Evolutionary conservation across 495 filamentous ascomycete genomes (phyloP).

Genomic region (Hypoxylon fragiforme): DNA sequence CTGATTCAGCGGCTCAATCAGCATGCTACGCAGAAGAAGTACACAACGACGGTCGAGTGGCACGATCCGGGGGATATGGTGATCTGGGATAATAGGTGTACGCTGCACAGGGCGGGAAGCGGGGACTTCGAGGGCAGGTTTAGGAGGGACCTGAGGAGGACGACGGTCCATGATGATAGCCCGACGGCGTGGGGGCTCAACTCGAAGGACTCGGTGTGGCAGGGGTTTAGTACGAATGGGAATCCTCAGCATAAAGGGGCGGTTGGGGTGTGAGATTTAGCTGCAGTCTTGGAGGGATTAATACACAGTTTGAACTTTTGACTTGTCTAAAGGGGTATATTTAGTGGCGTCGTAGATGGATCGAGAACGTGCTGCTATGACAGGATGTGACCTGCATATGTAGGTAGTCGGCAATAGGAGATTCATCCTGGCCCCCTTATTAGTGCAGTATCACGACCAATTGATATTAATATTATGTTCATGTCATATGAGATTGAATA

Average conservation of each 20-base stretch:
- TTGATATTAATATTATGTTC: no score
- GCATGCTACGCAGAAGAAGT: conserved; percentile 55
- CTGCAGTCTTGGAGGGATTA: neutral
- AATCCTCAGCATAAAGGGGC: conserved; percentile 23
- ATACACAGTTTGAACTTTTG: neutral
- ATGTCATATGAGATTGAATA: no score
- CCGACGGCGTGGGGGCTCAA: conserved; percentile 53
- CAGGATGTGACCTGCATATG: no score
- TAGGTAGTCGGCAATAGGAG: no score
- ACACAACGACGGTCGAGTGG: conserved; percentile 54
- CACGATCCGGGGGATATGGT: conserved; percentile 53
- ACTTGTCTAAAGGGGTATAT: no score
- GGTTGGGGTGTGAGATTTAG: conserved; percentile 11
- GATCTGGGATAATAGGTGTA: conserved; percentile 63
- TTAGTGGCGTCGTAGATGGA: no score
- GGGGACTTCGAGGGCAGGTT: conserved; percentile 56
- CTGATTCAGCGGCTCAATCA: conserved; percentile 50
- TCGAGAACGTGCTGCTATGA: no score
- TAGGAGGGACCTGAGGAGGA: conserved; percentile 56
- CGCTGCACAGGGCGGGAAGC: conserved; percentile 57
- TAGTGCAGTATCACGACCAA: no score
- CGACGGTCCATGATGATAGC: conserved; percentile 56
- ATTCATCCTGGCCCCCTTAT: no score
- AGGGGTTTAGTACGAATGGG: conserved; percentile 23
- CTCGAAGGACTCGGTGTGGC: conserved; percentile 16